Percentiles rank a stretch among this genome's conserved stretches.
These are phyloP conservation scores for Asclepias syriaca DNA, from an alignment of 257 asterid genomes.

Conservation along the genomic window DNA sequence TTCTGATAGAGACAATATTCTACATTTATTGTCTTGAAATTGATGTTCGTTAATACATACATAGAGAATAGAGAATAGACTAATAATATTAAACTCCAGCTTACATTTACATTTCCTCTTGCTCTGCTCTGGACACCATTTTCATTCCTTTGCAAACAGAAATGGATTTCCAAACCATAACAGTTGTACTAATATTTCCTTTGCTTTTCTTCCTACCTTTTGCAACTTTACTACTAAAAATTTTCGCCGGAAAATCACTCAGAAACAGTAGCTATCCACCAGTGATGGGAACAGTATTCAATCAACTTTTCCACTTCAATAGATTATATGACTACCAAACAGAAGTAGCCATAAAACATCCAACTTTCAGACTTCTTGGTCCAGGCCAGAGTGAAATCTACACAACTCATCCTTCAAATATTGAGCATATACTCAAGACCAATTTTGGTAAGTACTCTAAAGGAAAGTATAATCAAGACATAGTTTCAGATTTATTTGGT, in stretches of 20 bases:
- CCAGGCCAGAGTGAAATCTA: constrained; percentile 53
- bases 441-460: constrained; percentile 44
- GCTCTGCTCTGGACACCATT: not conserved
- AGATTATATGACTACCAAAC: constrained; percentile 48
- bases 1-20: too few relatives aligned
- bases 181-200: not conserved
- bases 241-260: constrained; percentile 45
- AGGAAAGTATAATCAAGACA: constrained; percentile 43
- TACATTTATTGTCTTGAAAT: not conserved
- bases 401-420: constrained; percentile 47
- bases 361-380: constrained; percentile 40
- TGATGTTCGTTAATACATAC: too few relatives aligned
- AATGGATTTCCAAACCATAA: constrained; percentile 25
- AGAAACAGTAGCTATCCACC: constrained; percentile 43
- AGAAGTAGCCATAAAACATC: constrained; percentile 30
- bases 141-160: not conserved
- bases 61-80: too few relatives aligned
- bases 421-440: constrained; percentile 57
- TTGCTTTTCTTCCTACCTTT: not conserved
- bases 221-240: constrained; percentile 25
- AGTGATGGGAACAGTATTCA: constrained; percentile 58
- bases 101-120: too few relatives aligned
- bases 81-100: too few relatives aligned
- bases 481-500: constrained; percentile 50
- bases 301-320: constrained; percentile 50